phyloP scores from a whole-genome alignment of 352 stramenopile genomes.

The Pythium pyrilobum region DNA sequence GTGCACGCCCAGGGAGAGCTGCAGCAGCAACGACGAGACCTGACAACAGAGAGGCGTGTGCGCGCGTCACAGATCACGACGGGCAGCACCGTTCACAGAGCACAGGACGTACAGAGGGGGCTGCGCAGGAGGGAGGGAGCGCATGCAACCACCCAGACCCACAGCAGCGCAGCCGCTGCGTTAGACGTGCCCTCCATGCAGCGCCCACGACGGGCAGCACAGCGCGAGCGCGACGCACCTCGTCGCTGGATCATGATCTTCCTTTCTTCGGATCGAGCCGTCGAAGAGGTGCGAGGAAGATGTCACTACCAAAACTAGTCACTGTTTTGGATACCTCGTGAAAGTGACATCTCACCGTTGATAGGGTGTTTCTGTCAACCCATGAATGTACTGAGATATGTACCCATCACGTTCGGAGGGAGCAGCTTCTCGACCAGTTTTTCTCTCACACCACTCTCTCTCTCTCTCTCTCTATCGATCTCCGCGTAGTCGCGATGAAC shows the following conservation, averaged over 20 bases:
- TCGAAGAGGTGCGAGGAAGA: not conserved
- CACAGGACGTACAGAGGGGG: not conserved
- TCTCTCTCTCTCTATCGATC: too few relatives aligned
- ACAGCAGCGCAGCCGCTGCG: too few relatives aligned
- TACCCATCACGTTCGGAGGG: too few relatives aligned
- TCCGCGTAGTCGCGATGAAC: slow-evolving; percentile 3
- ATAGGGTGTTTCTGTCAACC: not conserved
- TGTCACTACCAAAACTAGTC: not conserved
- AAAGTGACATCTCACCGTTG: not conserved
- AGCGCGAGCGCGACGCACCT: not conserved
- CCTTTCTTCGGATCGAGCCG: not conserved
- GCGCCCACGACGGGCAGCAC: too few relatives aligned
- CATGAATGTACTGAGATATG: not conserved
- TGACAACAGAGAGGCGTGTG: not conserved
- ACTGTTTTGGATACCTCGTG: too few relatives aligned
- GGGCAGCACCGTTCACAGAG: too few relatives aligned
- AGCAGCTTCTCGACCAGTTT: too few relatives aligned
- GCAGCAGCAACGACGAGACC: slow-evolving; percentile 47
- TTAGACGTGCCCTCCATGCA: too few relatives aligned
- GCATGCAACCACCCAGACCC: too few relatives aligned
- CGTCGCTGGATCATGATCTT: not conserved
- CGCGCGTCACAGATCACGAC: not conserved
- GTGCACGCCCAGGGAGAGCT: slow-evolving; percentile 69
- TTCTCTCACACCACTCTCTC: too few relatives aligned
- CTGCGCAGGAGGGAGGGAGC: too few relatives aligned